Evolutionary conservation across 163 green algal genomes (phyloP).

Genomic region (Chlamydomonas reinhardtii): DNA sequence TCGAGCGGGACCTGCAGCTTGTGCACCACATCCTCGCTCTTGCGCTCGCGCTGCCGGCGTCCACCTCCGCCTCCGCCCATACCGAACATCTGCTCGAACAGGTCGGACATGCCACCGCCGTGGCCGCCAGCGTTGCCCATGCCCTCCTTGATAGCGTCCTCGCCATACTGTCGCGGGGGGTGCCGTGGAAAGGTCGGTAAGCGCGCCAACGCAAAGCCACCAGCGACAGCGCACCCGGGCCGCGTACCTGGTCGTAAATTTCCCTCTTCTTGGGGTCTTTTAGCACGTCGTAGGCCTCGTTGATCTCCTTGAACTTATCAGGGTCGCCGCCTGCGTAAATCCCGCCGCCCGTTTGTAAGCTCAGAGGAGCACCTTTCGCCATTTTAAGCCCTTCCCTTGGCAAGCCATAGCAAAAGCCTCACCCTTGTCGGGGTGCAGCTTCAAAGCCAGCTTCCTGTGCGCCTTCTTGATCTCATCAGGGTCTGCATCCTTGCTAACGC

Average conservation of each 20-base stretch:
- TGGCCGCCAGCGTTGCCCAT: slow-evolving; percentile 77
- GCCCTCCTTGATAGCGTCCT: slow-evolving; percentile 98
- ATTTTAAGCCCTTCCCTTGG: too few species aligned
- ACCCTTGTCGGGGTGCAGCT: slow-evolving; percentile 95
- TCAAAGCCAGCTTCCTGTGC: slow-evolving; percentile 94
- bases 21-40: slow-evolving; percentile 95
- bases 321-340: slow-evolving; percentile 81
- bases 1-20: slow-evolving; percentile 92
- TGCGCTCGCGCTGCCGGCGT: slow-evolving; percentile 75
- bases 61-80: slow-evolving; percentile 70
- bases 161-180: slow-evolving; percentile 86
- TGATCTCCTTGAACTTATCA: slow-evolving; percentile 97
- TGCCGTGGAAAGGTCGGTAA: too few species aligned
- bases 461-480: slow-evolving; percentile 96
- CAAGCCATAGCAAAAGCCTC: not conserved
- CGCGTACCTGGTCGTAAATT: slow-evolving; percentile 91
- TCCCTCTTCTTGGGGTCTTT: slow-evolving; percentile 91
- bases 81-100: slow-evolving; percentile 87
- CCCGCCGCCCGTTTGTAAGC: not conserved
- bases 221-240: too few species aligned
- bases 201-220: not conserved
- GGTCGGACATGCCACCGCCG: slow-evolving; percentile 77
- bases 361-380: too few species aligned
- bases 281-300: slow-evolving; percentile 94
- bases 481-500: slow-evolving; percentile 84